Conservation (phyloP, 148 eudicot species). For the Cornus controversa region DNA sequence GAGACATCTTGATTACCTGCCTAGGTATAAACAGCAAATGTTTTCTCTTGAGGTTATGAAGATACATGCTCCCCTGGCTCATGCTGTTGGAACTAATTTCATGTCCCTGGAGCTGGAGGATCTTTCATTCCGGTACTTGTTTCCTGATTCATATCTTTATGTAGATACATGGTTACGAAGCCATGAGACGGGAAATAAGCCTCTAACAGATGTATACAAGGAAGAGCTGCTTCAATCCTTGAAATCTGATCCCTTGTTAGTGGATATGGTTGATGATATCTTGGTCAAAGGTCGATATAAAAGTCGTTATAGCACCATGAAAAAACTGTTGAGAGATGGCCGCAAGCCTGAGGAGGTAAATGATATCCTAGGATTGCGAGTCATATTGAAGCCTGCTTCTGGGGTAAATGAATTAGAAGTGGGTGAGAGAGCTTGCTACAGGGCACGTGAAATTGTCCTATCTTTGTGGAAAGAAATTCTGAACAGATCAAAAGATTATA, state of each 20-base stretch:
- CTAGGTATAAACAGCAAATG: constrained; percentile 75
- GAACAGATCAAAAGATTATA: constrained; percentile 83
- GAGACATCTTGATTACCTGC: constrained; percentile 81
- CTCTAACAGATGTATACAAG: constrained; percentile 59
- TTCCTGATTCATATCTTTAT: constrained; percentile 88
- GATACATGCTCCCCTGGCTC: constrained; percentile 92
- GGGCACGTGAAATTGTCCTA: constrained; percentile 60
- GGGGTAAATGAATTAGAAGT: constrained; percentile 34
- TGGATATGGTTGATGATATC: constrained; percentile 59
- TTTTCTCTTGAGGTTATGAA: constrained; percentile 81
- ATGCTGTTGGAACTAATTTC: constrained; percentile 69
- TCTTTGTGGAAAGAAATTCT: constrained; percentile 87
- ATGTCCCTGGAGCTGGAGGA: constrained; percentile 86
- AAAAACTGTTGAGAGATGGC: constrained; percentile 88
- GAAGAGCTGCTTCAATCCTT: constrained; percentile 56
- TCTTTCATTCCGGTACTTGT: constrained; percentile 78
- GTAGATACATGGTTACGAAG: constrained; percentile 86
- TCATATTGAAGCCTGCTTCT: constrained; percentile 55
- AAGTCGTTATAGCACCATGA: constrained; percentile 96
- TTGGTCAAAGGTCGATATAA: constrained; percentile 84
- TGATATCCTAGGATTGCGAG: constrained; percentile 85
- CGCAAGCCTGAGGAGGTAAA: constrained; percentile 91
- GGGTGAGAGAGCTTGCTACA: constrained; percentile 81
- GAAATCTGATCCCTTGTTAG: constrained; percentile 48
- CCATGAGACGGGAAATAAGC: constrained; percentile 68